phyloP scores from a whole-genome alignment of 1,139 yeast species.

The Tardiomyces depauwii region DNA sequence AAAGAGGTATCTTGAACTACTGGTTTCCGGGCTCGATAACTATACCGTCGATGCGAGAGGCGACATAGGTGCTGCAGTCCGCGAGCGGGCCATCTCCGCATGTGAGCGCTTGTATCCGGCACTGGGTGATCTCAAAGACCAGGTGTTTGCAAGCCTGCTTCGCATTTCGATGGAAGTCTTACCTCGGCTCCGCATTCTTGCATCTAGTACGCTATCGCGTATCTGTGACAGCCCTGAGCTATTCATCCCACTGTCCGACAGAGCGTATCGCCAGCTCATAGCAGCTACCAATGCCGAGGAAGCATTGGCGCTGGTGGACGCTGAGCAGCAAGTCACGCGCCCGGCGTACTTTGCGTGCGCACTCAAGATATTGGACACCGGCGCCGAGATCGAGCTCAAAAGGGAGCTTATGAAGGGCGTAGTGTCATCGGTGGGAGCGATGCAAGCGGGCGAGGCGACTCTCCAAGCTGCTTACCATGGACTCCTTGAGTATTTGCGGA shows the following conservation, averaged over 20 bases:
- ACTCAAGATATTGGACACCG: not conserved
- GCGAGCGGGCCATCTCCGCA: constrained; percentile 37
- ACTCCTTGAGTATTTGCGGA: constrained; percentile 1
- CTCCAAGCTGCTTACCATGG: constrained; percentile 4
- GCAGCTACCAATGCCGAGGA: not conserved
- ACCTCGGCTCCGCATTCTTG: not conserved
- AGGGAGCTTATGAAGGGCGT: constrained; percentile 4
- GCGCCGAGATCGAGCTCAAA: not conserved
- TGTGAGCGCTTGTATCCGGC: not conserved
- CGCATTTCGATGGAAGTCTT: not conserved
- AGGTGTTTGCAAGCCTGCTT: not conserved
- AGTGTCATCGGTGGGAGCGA: constrained; percentile 7
- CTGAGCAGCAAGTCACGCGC: not conserved
- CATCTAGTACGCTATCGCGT: not conserved
- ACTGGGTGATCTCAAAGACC: not conserved
- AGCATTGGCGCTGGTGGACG: not conserved
- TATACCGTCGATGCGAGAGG: constrained; percentile 29
- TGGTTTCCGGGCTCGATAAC: constrained; percentile 21
- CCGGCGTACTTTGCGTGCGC: not conserved
- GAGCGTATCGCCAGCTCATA: too few relatives aligned
- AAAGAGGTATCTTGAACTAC: constrained; percentile 1
- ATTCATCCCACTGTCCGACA: not conserved
- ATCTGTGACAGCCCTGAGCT: not conserved
- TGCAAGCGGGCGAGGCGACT: constrained; percentile 4
- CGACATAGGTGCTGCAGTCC: constrained; percentile 53